Base-by-base conservation (phyloP, 176 grass and related monocot genomes). In the Carex cristatella region DNA sequence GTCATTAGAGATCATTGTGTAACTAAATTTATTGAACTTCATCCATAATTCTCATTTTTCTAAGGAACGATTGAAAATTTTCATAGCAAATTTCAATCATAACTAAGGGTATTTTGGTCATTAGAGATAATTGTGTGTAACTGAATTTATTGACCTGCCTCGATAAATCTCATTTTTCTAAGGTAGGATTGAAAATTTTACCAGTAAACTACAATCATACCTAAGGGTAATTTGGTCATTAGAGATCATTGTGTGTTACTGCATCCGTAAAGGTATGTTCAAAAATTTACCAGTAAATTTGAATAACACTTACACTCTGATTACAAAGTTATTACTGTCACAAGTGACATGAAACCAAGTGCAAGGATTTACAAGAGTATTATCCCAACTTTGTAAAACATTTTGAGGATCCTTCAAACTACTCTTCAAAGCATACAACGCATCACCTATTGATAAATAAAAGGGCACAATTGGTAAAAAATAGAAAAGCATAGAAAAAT, bases 311-410 rank as follows among this genome's bases (percentile, higher is more conserved):
- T 90, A 94, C 93, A 94, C 90, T 92, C 93, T 85, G 59, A 88
- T 92, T 55, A 94, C 93, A 80, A 85, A 79, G 86, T 90, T 92
- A 74, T 92, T 89, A 10, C 59, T 88, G 85, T 92, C 91, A 75
- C 93, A 94, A 4, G 90, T 92, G 61, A 94, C 90, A 71, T 92
- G 93, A 85, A 94, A 94, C 93, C 90, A 94, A 83, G 93, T 94
- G 80, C 93, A 94, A 1, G 90, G 90, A 81, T 92, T 94, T 60
- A 92, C 90, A 18, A 94, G 90, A 56, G 90, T 90, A 61, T 86
- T 65, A 67, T 94, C 93, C 93, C 93, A 94, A 56, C 93, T 94
- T 81, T 94, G 90, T 62, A 94, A 79, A 28, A 92, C 93, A 72
- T 87, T 90, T 60, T 72, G 85, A 38, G 86, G 65, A 81, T 92